Conservation (phyloP, 2,329 filamentous ascomycete genomes). For the Blumeria hordei region DNA sequence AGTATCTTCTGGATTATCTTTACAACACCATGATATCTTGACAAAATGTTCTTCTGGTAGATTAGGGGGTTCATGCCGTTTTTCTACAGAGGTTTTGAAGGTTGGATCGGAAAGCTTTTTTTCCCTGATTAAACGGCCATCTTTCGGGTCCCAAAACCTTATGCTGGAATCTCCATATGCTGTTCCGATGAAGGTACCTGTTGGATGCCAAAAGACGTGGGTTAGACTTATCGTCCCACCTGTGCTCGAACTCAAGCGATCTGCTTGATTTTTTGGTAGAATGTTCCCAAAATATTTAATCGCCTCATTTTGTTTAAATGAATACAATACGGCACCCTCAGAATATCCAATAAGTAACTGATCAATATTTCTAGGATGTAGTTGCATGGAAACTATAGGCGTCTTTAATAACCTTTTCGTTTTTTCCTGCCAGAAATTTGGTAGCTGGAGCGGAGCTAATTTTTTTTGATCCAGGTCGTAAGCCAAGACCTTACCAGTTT, state of each 20-base stretch:
- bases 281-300: conserved; percentile 65
- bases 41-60: conserved; percentile 49
- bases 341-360: conserved; percentile 79
- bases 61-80: conserved; percentile 21
- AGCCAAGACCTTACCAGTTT: conserved; percentile 67
- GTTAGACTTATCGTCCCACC: conserved; percentile 40
- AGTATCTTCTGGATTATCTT: conserved; percentile 81
- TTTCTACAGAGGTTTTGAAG: conserved; percentile 39
- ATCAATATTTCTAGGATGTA: conserved; percentile 83
- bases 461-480: conserved; percentile 74
- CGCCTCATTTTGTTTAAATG: conserved; percentile 73
- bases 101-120: conserved; percentile 53
- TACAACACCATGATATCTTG: conserved; percentile 78
- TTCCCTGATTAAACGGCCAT: conserved; percentile 63
- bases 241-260: conserved; percentile 38
- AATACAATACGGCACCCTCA: conserved; percentile 71
- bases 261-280: conserved; percentile 57
- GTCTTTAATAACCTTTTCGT: conserved; percentile 41
- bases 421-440: conserved; percentile 62
- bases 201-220: conserved; percentile 84
- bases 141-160: conserved; percentile 84
- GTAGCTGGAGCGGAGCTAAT: conserved; percentile 54
- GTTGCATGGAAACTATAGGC: conserved; percentile 50
- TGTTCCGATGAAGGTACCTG: conserved; percentile 22
- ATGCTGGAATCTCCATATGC: conserved; percentile 46